Conservation (phyloP, 306 rosid species). For the Ziziphus jujuba region DNA sequence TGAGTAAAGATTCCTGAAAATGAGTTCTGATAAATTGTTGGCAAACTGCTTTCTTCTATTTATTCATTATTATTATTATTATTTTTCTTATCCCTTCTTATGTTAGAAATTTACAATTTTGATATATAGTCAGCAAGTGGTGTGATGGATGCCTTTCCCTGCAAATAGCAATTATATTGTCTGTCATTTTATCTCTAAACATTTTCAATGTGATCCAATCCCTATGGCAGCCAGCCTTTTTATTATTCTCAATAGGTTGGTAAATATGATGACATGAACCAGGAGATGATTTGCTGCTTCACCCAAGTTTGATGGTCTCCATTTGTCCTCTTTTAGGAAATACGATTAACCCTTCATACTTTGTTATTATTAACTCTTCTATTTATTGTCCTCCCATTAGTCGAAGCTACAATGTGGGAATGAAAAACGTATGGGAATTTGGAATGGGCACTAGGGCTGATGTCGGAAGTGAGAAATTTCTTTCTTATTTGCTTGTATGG, state of each 20-base stretch:
- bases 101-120: too few relatives aligned
- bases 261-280: not conserved
- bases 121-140: not conserved
- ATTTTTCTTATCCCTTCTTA: too few relatives aligned
- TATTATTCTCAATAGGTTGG: not conserved
- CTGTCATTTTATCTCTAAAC: not conserved
- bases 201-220: not conserved
- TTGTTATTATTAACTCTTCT: not conserved
- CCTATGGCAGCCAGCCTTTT: not conserved
- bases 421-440: not conserved
- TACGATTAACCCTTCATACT: not conserved
- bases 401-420: not conserved
- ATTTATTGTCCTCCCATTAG: not conserved
- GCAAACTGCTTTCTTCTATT: too few relatives aligned
- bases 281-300: not conserved
- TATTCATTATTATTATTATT: too few relatives aligned
- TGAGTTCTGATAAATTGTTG: too few relatives aligned
- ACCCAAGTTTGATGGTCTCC: not conserved
- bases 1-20: too few relatives aligned
- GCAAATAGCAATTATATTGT: not conserved
- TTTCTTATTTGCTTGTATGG: not conserved
- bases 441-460: not conserved
- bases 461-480: not conserved
- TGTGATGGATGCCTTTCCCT: not conserved
- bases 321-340: not conserved